Evolutionary conservation across 306 rosid species (phyloP), one percentile per base, ranked within the genome.

Genomic region (Echinosophora koreensis): DNA sequence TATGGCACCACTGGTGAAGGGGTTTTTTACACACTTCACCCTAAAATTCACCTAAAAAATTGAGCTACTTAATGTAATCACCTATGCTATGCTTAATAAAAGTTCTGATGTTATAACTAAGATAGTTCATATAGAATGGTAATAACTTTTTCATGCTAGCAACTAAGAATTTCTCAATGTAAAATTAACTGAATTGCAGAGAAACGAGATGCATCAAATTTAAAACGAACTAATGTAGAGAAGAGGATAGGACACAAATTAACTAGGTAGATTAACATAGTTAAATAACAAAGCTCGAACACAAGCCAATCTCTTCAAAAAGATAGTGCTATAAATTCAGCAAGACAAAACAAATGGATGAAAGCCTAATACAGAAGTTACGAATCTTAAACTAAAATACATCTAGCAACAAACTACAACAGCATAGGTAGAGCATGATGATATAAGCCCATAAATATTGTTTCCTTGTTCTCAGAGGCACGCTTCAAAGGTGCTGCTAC

Each of bases 401-500:
- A 37, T 57, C 85, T 81, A 66, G 83, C 9, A 85, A 76, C 58
- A 67, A 61, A 51, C 66, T 77, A 89, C 82, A 71, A 73, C 73
- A 54, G 18, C 59, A 68, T 42, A 72, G 65, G 67, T 63, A 71
- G 65, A 65, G 35, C 74, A 39, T 12, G 35, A 39, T 12, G 35
- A 38, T 56, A 75, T 80, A 60, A 51, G 58, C 63, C 3, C 74
- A 68, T 11, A 35, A 42, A 34, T 27, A 66, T 49, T 44, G 77
- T 34, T 62, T 67, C 55, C 73, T 2, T 38, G 42, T 18, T 63
- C 78, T 82, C 81, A 83, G 80, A 65, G 54, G 64, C 85, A 78
- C 13, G 83, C 79, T 80, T 81, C 89, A 50, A 78, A 77, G 83
- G 84, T 74, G 74, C 63, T 59, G 77, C 82, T 68, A 66, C 75